Evolutionary conservation across 2,329 filamentous ascomycete species (phyloP).

Genomic region (Dendryphion nanum): DNA sequence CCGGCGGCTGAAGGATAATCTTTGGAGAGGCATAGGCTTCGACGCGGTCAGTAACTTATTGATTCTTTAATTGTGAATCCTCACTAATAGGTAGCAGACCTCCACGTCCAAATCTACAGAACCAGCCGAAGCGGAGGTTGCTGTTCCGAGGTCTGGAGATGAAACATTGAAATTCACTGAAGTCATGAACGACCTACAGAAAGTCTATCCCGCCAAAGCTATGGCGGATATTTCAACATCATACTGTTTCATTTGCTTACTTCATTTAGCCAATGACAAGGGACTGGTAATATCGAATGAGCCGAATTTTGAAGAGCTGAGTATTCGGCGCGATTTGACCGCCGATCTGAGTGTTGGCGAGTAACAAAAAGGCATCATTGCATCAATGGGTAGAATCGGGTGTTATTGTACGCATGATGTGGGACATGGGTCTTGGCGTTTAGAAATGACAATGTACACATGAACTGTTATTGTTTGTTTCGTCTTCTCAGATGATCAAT

Average conservation of each 20-base stretch:
- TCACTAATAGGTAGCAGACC: conserved; percentile 9
- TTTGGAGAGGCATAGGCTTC: conserved; percentile 62
- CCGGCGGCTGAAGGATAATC: conserved; percentile 61
- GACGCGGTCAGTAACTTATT: conserved; percentile 37
- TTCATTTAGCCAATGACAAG: conserved; percentile 92
- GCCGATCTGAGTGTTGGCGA: conserved; percentile 36
- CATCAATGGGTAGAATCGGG: too few species aligned
- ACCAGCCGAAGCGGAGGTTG: conserved; percentile 15
- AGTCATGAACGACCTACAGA: conserved; percentile 85
- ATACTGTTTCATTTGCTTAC: conserved; percentile 86
- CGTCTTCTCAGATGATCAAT: too few species aligned
- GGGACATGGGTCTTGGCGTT: too few species aligned
- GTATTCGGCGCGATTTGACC: conserved; percentile 47
- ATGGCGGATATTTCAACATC: conserved; percentile 95
- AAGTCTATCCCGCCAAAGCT: conserved; percentile 78
- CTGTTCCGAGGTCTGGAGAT: conserved; percentile 45
- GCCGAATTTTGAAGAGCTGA: conserved; percentile 50
- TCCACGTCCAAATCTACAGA: neutral
- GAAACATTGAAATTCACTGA: conserved; percentile 77
- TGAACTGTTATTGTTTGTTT: too few species aligned
- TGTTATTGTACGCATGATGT: too few species aligned
- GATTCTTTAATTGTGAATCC: too few species aligned
- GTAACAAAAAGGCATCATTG: neutral
- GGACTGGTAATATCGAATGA: conserved; percentile 73
- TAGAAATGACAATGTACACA: too few species aligned